Base-by-base conservation (phyloP, 345 rosid species). In the Kandelia obovata region DNA sequence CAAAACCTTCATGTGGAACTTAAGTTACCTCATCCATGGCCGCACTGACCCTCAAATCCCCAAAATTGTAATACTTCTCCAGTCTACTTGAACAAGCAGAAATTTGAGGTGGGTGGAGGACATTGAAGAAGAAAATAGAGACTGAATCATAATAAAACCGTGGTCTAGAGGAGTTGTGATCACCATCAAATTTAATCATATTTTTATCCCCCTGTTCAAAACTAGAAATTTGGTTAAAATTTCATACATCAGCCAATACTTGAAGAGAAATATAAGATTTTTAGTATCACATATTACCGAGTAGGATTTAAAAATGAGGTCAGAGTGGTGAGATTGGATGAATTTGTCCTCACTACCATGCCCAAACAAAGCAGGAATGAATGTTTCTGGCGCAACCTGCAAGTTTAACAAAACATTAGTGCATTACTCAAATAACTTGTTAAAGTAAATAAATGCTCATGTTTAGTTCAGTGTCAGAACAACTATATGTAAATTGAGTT, bases 91-190 rank as follows among this genome's bases (percentile, higher is more conserved):
- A 71, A 75, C 70, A 69, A 58, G 81, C 58, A 65, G 88, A 75
- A 58, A 73, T 74, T 70, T 69, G 91, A 78, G 99, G 99, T 55
- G 99, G 99, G 68, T 75, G 96, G 65, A 95, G 89, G 64, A 92
- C 89, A 73, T 88, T 92, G 85, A 79, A 84, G 83, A 95, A 92
- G 89, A 95, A 95, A 73, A 88, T 80, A 74, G 97, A 90, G 67
- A 95, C 97, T 0, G 99, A 95, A 79, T 95, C 96, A 64, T 90
- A 92, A 75, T 83, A 95, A 73, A 83, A 90, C 64, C 92, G 97
- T 28, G 99, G 97, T 71, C 99, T 79, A 27, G 99, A 88, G 47
- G 97, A 83, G 79, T 95, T 95, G 79, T 92, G 97, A 71, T 95
- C 97, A 63, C 99, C 99, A 68, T 95, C 93, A 75, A 95, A 95